Evolutionary conservation across 2,329 filamentous ascomycete genomes (phyloP).

Genomic region (Bipolaris sorokiniana): DNA sequence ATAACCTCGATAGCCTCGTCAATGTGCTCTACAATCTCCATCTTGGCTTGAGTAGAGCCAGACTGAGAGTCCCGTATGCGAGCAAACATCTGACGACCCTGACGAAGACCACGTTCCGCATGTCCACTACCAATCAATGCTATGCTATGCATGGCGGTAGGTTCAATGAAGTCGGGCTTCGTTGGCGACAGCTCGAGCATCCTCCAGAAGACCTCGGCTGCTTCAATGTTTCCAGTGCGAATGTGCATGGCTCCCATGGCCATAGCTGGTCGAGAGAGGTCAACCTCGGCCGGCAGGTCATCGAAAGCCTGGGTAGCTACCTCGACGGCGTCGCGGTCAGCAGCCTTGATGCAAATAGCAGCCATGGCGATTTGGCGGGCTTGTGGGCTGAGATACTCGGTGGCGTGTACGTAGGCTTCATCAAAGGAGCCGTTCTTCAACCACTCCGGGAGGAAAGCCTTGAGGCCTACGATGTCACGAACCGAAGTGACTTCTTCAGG

Average conservation of each 20-base stretch:
- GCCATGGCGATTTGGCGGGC: constrained; percentile 69
- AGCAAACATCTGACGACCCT: constrained; percentile 85
- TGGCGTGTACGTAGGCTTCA: constrained; percentile 76
- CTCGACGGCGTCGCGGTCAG: constrained; percentile 75
- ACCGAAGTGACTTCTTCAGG: constrained; percentile 64
- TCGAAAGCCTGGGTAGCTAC: constrained; percentile 67
- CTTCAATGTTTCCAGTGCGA: constrained; percentile 77
- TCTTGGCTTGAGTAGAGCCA: constrained; percentile 54
- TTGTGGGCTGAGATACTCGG: constrained; percentile 63
- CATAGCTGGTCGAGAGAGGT: constrained; percentile 64
- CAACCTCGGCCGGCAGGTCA: constrained; percentile 55
- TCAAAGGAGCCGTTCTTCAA: constrained; percentile 72
- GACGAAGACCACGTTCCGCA: constrained; percentile 77
- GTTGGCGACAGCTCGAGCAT: constrained; percentile 68
- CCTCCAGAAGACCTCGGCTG: constrained; percentile 81
- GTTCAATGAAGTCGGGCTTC: constrained; percentile 76
- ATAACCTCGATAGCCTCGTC: constrained; percentile 82
- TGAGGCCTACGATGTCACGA: constrained; percentile 72
- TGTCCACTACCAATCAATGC: constrained; percentile 86
- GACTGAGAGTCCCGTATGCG: constrained; percentile 71
- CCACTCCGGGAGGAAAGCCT: constrained; percentile 80
- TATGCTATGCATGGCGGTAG: constrained; percentile 87
- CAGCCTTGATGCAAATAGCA: constrained; percentile 76
- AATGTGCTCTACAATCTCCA: constrained; percentile 75
- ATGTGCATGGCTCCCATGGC: constrained; percentile 87